A percentile compares a stretch with the other conserved stretches of the same genome.
Conservation (phyloP, 495 filamentous ascomycete species). For the Bombardia bombarda region DNA sequence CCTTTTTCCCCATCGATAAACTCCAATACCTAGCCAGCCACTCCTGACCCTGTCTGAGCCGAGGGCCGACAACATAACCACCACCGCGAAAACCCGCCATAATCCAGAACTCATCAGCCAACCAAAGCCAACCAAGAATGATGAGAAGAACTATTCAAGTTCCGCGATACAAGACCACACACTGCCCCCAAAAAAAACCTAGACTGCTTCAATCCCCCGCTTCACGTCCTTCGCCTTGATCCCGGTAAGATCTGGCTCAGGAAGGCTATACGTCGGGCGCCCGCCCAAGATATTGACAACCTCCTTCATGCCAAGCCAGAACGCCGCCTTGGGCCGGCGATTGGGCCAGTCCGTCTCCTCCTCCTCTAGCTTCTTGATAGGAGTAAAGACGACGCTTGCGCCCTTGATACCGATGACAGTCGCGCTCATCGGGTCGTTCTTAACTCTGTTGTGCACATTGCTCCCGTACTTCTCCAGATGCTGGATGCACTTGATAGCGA, state of each 20-base stretch:
- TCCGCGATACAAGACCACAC: too few species aligned
- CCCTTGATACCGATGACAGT: slow-evolving; percentile 90
- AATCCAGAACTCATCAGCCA: too few species aligned
- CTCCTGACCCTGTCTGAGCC: too few species aligned
- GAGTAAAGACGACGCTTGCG: slow-evolving; percentile 75
- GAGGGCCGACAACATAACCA: too few species aligned
- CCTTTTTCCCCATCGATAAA: too few species aligned
- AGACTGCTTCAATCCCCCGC: slow-evolving; percentile 29
- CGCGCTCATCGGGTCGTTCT: slow-evolving; percentile 58
- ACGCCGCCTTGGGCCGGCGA: slow-evolving; percentile 73
- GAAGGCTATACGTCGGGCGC: slow-evolving; percentile 42
- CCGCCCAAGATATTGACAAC: slow-evolving; percentile 82
- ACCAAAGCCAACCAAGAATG: too few species aligned
- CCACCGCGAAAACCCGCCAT: too few species aligned
- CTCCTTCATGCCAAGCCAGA: slow-evolving; percentile 75
- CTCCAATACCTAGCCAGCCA: too few species aligned
- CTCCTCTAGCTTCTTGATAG: slow-evolving; percentile 66
- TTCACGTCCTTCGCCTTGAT: slow-evolving; percentile 47
- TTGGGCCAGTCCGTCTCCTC: slow-evolving; percentile 91
- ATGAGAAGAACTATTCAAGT: too few species aligned
- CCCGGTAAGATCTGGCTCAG: slow-evolving; percentile 35
- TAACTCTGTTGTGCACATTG: slow-evolving; percentile 57
- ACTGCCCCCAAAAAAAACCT: not conserved
- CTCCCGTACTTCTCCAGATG: slow-evolving; percentile 73
- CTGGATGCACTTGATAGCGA: slow-evolving; percentile 86